Conservation (phyloP, 345 rosid genomes). For the Sonneratia caseolaris region DNA sequence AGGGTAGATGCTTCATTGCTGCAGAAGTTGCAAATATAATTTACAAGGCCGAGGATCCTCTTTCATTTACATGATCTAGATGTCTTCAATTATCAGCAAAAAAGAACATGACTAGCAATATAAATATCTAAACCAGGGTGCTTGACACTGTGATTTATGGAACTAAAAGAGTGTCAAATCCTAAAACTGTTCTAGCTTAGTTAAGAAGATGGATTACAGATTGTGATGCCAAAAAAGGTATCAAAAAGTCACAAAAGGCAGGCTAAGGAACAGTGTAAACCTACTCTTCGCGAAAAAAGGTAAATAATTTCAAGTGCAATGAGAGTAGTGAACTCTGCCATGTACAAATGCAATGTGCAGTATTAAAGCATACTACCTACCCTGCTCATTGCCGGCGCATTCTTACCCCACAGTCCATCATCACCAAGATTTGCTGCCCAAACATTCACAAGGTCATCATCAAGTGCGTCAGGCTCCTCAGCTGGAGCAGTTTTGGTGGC, state of each 20-base stretch:
- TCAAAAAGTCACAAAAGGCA: background rate
- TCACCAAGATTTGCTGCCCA: conserved; percentile 99
- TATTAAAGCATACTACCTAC: conserved; percentile 24
- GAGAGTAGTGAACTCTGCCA: background rate
- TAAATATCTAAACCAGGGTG: background rate
- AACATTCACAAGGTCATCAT: conserved; percentile 97
- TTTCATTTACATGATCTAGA: background rate
- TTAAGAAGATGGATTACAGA: background rate
- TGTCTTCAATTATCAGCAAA: background rate
- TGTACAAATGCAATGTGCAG: background rate
- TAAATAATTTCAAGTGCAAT: background rate
- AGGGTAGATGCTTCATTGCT: background rate
- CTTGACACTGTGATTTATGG: background rate
- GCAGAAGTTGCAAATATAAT: background rate
- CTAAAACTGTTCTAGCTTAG: background rate
- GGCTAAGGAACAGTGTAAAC: background rate
- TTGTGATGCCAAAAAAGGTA: background rate
- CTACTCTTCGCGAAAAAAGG: background rate
- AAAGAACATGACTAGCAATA: background rate
- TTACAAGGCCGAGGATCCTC: background rate
- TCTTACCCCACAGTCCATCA: conserved; percentile 72
- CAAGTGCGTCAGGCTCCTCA: conserved; percentile 61
- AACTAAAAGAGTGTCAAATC: background rate
- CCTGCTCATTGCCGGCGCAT: conserved; percentile 94
- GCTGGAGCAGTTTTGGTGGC: conserved; percentile 52